phyloP scores from a whole-genome alignment of 768 basidiomycete genomes.

The Royoungia palumana region DNA sequence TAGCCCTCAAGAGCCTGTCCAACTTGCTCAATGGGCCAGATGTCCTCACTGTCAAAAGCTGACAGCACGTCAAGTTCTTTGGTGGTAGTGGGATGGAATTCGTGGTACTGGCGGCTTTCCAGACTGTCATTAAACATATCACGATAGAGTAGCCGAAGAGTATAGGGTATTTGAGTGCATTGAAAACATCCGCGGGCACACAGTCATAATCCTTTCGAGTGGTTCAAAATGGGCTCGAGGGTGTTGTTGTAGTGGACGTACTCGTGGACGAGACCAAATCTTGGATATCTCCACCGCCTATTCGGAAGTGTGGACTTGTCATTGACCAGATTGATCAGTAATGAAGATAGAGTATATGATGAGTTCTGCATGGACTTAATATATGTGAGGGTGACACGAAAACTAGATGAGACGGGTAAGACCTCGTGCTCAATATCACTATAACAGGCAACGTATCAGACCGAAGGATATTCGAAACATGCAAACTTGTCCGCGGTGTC shows the following conservation, averaged over 20 bases:
- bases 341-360: neutral
- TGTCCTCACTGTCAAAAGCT: neutral
- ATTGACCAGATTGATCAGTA: neutral
- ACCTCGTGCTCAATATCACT: conserved; percentile 48
- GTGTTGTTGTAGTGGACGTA: neutral
- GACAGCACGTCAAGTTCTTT: neutral
- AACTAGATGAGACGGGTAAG: conserved; percentile 37
- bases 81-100: neutral
- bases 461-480: neutral
- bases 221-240: neutral
- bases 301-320: neutral
- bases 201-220: conserved; percentile 16
- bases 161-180: neutral
- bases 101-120: no score
- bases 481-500: conserved; percentile 2
- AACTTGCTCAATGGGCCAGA: neutral
- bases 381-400: conserved; percentile 45
- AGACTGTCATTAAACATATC: fast-evolving
- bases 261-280: conserved; percentile 12
- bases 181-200: conserved; percentile 3
- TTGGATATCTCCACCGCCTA: conserved; percentile 11
- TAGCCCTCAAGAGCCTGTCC: neutral
- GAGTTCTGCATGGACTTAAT: conserved; percentile 8
- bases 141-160: conserved; percentile 4
- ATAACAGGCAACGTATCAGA: conserved; percentile 42